These are phyloP conservation scores for Thuidium tamariscinum DNA, from an alignment of 225 moss, liverwort and hornwort genomes.

Conservation along the genomic window DNA sequence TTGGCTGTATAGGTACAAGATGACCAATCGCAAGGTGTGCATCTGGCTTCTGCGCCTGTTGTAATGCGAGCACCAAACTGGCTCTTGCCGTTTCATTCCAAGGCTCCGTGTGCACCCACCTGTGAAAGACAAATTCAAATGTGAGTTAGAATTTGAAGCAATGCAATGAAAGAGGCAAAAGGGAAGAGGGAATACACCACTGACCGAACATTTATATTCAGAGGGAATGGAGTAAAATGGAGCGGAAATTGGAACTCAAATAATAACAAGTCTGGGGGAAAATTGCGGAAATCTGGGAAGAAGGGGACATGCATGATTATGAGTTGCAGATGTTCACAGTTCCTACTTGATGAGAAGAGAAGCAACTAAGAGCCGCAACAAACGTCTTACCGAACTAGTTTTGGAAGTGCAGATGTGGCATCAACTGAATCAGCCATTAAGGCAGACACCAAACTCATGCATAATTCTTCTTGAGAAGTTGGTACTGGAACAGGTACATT, in stretches of 20 bases:
- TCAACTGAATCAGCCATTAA: conserved; percentile 38
- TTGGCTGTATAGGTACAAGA: conserved; percentile 16
- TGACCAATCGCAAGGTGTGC: conserved; percentile 31
- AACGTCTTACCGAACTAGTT: conserved; percentile 26
- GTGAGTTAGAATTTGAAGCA: background rate
- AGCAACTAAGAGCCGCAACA: background rate
- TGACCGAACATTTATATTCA: background rate
- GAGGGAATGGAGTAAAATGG: background rate
- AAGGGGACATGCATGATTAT: background rate
- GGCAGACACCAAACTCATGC: conserved; percentile 43
- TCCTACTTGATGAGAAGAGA: background rate
- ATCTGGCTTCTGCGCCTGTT: conserved; percentile 51
- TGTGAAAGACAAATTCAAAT: background rate
- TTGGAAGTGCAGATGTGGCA: conserved; percentile 10
- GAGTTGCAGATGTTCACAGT: background rate
- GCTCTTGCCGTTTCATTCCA: conserved; percentile 62
- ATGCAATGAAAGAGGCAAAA: background rate
- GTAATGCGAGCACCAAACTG: conserved; percentile 51
- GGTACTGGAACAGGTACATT: conserved; percentile 19
- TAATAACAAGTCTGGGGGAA: background rate
- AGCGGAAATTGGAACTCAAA: background rate
- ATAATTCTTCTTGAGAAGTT: conserved; percentile 38
- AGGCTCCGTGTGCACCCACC: conserved; percentile 85
- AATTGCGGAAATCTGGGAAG: background rate
- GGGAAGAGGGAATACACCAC: background rate